Conservation (phyloP, 495 filamentous ascomycete genomes). For the Aspergillus sclerotiicarbonarius region DNA sequence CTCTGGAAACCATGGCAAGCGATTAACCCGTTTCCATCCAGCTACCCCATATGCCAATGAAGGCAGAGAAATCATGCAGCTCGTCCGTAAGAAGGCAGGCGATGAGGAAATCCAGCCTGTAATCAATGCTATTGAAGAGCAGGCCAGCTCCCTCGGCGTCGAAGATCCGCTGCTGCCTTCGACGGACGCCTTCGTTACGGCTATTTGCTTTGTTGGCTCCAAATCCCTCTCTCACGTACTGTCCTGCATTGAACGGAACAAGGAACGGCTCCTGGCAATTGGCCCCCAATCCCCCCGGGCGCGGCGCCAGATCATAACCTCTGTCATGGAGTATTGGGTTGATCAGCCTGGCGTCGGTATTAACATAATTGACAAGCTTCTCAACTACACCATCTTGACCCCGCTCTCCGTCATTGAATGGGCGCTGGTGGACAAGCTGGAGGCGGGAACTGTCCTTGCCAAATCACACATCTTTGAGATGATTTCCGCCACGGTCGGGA, state of each 20-base stretch:
- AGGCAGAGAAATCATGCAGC: conserved; percentile 72
- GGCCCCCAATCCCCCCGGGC: conserved; percentile 69
- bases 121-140: conserved; percentile 72
- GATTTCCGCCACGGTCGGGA: conserved; percentile 79
- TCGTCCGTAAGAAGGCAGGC: conserved; percentile 77
- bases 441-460: conserved; percentile 66
- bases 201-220: conserved; percentile 86
- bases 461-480: conserved; percentile 82
- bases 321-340: conserved; percentile 89
- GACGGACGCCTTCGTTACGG: conserved; percentile 89
- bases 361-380: conserved; percentile 91
- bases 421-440: conserved; percentile 66
- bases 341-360: conserved; percentile 91
- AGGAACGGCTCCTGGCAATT: conserved; percentile 80
- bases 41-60: conserved; percentile 77
- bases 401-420: conserved; percentile 83
- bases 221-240: conserved; percentile 96
- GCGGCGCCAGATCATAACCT: conserved; percentile 81
- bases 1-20: not conserved
- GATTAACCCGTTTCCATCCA: conserved; percentile 32
- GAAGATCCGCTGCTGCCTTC: conserved; percentile 73
- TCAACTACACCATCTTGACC: conserved; percentile 93
- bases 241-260: conserved; percentile 93
- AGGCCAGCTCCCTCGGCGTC: conserved; percentile 63
- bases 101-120: conserved; percentile 77